These are phyloP conservation scores for Ceratocystis harringtonii DNA, from an alignment of 2,329 filamentous ascomycete genomes.

Conservation along the genomic window DNA sequence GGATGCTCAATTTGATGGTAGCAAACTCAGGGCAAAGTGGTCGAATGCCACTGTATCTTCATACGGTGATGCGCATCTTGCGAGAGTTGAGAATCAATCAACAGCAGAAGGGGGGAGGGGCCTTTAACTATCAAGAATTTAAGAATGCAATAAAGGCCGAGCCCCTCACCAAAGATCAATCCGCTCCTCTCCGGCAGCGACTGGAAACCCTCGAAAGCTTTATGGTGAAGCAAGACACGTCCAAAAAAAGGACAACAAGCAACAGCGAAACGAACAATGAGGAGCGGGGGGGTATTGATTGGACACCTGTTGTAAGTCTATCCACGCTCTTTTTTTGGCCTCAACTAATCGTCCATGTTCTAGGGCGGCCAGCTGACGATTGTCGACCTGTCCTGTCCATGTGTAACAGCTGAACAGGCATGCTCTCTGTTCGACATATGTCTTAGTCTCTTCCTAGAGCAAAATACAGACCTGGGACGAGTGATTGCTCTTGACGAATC, in stretches of 20 bases:
- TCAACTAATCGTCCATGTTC: not conserved
- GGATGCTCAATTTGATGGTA: not conserved
- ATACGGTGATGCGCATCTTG: not conserved
- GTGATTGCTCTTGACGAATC: not conserved
- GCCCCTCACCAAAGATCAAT: not conserved
- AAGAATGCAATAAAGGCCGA: not conserved
- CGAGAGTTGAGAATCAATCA: not conserved
- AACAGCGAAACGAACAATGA: not conserved
- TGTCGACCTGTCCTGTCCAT: not conserved
- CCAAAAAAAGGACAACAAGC: fast-evolving
- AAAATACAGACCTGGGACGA: not conserved
- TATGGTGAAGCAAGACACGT: not conserved
- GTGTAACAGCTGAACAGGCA: not conserved
- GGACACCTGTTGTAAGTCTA: not conserved
- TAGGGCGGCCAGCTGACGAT: not conserved
- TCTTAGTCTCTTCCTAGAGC: not conserved
- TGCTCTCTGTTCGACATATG: not conserved
- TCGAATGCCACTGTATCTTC: not conserved
- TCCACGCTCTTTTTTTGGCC: not conserved
- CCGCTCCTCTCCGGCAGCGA: not conserved
- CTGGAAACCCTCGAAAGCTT: not conserved
- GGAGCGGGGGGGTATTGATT: not conserved
- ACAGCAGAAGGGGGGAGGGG: not conserved
- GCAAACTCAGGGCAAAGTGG: not conserved
- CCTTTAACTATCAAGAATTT: not conserved